Evolutionary conservation across 306 rosid species (phyloP).

Genomic region (Bauhinia variegata): DNA sequence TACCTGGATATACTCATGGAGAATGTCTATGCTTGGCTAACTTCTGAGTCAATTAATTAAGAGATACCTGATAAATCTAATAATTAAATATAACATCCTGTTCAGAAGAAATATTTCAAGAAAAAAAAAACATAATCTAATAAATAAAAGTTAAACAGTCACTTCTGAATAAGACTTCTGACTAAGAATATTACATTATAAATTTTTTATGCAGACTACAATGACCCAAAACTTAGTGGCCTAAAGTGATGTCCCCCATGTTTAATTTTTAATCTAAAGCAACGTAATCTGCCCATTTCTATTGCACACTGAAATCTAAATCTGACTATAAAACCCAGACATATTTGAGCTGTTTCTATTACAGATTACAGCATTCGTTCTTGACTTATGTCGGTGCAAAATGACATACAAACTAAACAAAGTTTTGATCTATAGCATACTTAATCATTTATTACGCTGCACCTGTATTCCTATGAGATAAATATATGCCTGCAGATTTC

Average conservation of each 20-base stretch:
- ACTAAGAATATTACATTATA: neutral
- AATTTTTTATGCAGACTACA: neutral
- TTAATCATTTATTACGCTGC: neutral
- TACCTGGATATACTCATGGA: too few relatives aligned
- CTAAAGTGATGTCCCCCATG: neutral
- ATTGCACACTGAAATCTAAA: neutral
- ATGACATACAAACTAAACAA: neutral
- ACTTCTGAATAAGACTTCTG: neutral
- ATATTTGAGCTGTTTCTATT: neutral
- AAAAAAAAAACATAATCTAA: too few relatives aligned
- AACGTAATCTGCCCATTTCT: neutral
- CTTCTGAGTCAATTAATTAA: too few relatives aligned
- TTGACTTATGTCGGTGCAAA: neutral
- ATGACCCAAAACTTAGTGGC: constrained; percentile 6
- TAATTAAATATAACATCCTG: too few relatives aligned
- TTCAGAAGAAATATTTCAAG: too few relatives aligned
- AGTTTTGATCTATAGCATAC: neutral
- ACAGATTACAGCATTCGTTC: neutral
- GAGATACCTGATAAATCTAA: too few relatives aligned
- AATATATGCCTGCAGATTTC: neutral
- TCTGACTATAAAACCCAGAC: neutral
- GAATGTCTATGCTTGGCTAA: too few relatives aligned
- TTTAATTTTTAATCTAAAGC: neutral
- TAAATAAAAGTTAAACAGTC: too few relatives aligned
- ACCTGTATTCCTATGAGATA: neutral